Evolutionary conservation across 1,284 basidiomycete species (phyloP), one percentile per base, ranked within the genome.

Genomic region (Phlebopus sp.): DNA sequence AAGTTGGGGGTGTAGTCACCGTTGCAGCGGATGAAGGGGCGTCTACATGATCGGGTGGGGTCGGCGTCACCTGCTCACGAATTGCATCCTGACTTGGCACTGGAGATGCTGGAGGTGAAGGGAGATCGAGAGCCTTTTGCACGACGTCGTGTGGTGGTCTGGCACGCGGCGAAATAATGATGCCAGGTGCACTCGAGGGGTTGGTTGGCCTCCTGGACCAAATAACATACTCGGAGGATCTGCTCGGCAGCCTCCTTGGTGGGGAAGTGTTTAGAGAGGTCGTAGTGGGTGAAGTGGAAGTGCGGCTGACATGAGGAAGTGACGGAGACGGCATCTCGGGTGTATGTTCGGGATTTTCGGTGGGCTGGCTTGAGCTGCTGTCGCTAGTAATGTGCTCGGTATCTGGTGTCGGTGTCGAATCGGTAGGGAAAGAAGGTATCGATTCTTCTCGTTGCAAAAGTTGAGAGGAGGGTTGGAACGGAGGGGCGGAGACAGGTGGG

Each of bases 141-240:
- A 84, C 55, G 18, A 86, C 66, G 48, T 77, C 66, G 2, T 69
- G 67, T 17, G 85, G 83, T 3, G 85, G 85, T 35, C 73, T 71
- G 2, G 84, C 80, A 18, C 60, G 68, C 1, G 79, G 73, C 1
- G 84, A 84, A 21, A 87, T 81, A 52, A 87, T 85, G 47, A 88
- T 75, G 7, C 79, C 77, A 3, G 82, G 83, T 0, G 84, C 84
- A 45, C 66, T 62, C 2, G 73, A 66, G 1, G 85, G 85, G 58
- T 86, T 68, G 10, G 70, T 67, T 0, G 85, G 85, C 25, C 82
- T 75, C 21, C 77, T 74, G 0, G 85, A 84, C 84, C 84, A 87
- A 29, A 87, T 75, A 8, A 78, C 82, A 14, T 58, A 59, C 51
- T 60, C 55, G 15, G 51, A 29, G 17, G 15, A 10, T 9, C 42